Conservation (phyloP, 805 yeast genomes). For the Komagataella phaffii region DNA sequence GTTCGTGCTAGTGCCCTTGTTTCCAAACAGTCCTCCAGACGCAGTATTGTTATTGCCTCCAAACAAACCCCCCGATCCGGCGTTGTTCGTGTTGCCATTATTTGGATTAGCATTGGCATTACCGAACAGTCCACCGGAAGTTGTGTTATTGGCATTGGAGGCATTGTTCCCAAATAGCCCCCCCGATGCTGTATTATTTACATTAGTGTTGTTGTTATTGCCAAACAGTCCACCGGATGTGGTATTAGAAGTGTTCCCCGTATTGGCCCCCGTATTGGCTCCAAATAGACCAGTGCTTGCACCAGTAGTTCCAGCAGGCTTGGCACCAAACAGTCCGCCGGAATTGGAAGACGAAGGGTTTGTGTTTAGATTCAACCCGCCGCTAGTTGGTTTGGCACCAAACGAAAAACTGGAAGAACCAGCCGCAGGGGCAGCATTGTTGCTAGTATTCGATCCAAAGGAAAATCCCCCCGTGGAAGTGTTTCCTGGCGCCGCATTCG, state of each 20-base stretch:
- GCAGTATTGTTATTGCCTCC: constrained; percentile 9
- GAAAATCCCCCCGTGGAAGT: constrained; percentile 2
- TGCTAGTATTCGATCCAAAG: constrained; percentile 6
- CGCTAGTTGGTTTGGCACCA: background rate
- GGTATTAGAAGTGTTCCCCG: constrained; percentile 7
- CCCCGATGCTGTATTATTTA: constrained; percentile 1
- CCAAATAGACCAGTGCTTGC: constrained; percentile 8
- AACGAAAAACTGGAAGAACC: constrained; percentile 1
- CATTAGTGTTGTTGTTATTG: constrained; percentile 1
- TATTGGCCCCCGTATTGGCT: constrained; percentile 6
- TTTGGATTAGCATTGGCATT: constrained; percentile 2
- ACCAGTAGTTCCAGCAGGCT: constrained; percentile 3
- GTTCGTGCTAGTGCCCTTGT: constrained; percentile 7
- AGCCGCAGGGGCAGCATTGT: constrained; percentile 3
- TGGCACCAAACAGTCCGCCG: constrained; percentile 2
- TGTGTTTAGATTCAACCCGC: background rate
- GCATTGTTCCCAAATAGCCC: constrained; percentile 6
- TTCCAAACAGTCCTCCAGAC: constrained; percentile 14
- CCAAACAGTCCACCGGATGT: constrained; percentile 12
- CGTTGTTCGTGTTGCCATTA: constrained; percentile 2
- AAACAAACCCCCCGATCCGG: constrained; percentile 13
- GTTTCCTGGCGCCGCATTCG: background rate
- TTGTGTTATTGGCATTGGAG: background rate
- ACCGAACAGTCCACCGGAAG: constrained; percentile 7
- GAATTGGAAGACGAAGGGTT: constrained; percentile 2